Base-by-base conservation (phyloP, 768 basidiomycete species). In the Tricholoma matsutake region DNA sequence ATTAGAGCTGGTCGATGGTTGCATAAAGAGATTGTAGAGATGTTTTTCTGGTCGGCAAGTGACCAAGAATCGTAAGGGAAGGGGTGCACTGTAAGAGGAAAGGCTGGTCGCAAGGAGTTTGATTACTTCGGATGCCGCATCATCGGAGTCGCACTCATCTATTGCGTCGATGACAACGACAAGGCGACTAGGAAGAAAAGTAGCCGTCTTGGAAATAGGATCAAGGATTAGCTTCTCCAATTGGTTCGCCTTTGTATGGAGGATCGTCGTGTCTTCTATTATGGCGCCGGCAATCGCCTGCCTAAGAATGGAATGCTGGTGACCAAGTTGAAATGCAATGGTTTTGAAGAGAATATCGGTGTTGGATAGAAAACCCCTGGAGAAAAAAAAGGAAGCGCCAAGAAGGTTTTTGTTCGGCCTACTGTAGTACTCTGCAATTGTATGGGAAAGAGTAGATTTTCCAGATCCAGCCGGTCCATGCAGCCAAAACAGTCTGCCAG, bases 371-470 rank as follows among this genome's bases (percentile, higher is more conserved):
- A 11, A 20, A 10, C 8, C 43, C 14, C 45, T 8, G 1, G 45
- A 47, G 22, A 47, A 47, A 11, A 47, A 47, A 22, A 45, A 31
- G 6, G 41, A 29, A 31, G 56, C 41, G 14, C 22, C 56, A 41
- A 57, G 41, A 34, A 28, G 56, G 7, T 41, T 56, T 14, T 57
- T 28, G 37, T 41, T 20, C 18, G 45, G 43, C 18, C 43, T 41
- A 20, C 18, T 20, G 18, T 45, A 43, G 22, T 28, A n/a, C 7
- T 43, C 39, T 4, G 56, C 56, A 13, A 57, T 43, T 6, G 56
- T 57, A 29, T 57, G 56, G 13, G 39, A 10, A 25, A 57, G 25
- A n/a, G 39, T 35, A 25, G 56, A 57, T 35, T 57, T 57, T 14
- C 56, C 56, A 25, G 18, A 43, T 22, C 56, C 56, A 6, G n/a